Percentiles rank a stretch among this genome's conserved stretches.
Evolutionary conservation across 2,329 filamentous ascomycete species (phyloP).

Genomic region (Fusarium solani-melongenae): DNA sequence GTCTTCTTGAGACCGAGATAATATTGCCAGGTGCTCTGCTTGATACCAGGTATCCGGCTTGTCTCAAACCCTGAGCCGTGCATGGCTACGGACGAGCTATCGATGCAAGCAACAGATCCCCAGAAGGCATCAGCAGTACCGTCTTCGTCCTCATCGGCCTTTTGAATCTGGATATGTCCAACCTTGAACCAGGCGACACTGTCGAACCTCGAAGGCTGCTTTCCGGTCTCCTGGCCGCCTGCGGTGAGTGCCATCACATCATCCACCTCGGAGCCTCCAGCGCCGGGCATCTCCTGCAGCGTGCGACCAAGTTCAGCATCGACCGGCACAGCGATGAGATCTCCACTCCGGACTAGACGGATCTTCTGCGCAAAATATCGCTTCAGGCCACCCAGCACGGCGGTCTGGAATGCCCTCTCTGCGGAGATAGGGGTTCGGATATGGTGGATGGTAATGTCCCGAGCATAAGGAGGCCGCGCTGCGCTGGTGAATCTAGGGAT

Average conservation of each 20-base stretch:
- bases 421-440: slow-evolving; percentile 90
- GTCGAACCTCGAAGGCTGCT: slow-evolving; percentile 54
- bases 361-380: slow-evolving; percentile 86
- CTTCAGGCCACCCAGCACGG: slow-evolving; percentile 87
- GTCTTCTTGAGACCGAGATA: slow-evolving; percentile 83
- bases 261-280: slow-evolving; percentile 75
- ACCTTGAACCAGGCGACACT: slow-evolving; percentile 94
- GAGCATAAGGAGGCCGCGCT: slow-evolving; percentile 68
- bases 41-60: slow-evolving; percentile 80
- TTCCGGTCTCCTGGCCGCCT: slow-evolving; percentile 43
- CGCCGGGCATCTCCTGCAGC: slow-evolving; percentile 76
- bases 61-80: slow-evolving; percentile 91
- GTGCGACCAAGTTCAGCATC: slow-evolving; percentile 86
- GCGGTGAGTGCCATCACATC: slow-evolving; percentile 71
- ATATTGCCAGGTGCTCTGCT: slow-evolving; percentile 86
- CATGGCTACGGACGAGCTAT: slow-evolving; percentile 87
- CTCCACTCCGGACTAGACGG: slow-evolving; percentile 85
- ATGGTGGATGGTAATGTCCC: slow-evolving; percentile 88
- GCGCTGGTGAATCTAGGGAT: slow-evolving; percentile 67
- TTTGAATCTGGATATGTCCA: slow-evolving; percentile 73
- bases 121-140: slow-evolving; percentile 77
- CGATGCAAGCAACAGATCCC: slow-evolving; percentile 88
- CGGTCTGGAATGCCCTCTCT: slow-evolving; percentile 85
- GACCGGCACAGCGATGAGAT: slow-evolving; percentile 88
- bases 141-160: slow-evolving; percentile 65